Percentiles rank a stretch among this genome's conserved stretches.
Evolutionary conservation across 805 yeast species (phyloP).

Genomic region (Ogataea kodamae): DNA sequence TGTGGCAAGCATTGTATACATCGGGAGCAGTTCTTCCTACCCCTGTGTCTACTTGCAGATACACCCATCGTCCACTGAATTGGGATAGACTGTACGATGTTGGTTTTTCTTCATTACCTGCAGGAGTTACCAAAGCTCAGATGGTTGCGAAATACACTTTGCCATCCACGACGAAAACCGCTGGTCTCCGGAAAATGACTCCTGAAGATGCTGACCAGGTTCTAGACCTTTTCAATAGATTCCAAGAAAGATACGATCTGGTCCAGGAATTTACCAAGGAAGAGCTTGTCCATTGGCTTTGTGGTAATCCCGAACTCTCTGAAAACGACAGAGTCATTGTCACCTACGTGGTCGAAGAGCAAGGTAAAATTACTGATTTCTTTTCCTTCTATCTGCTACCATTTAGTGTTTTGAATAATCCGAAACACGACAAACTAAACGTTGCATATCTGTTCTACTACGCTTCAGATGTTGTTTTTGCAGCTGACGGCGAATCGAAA

Average conservation of each 20-base stretch:
- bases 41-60: slow-evolving; percentile 86
- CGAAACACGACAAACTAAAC: slow-evolving; percentile 62
- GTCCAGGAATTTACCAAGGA: slow-evolving; percentile 60
- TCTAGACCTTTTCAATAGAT: slow-evolving; percentile 52
- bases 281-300: slow-evolving; percentile 80
- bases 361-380: slow-evolving; percentile 77
- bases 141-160: slow-evolving; percentile 63
- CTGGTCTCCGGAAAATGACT: slow-evolving; percentile 58
- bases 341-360: slow-evolving; percentile 71
- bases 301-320: slow-evolving; percentile 39
- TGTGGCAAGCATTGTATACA: slow-evolving; percentile 96
- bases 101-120: slow-evolving; percentile 82
- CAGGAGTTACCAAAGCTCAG: slow-evolving; percentile 58
- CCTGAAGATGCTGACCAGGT: slow-evolving; percentile 64
- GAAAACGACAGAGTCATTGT: slow-evolving; percentile 53
- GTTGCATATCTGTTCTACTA: slow-evolving; percentile 90
- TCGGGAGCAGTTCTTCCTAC: slow-evolving; percentile 89
- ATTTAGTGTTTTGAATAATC: slow-evolving; percentile 70
- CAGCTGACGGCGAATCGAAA: slow-evolving; percentile 37
- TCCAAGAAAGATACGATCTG: slow-evolving; percentile 68
- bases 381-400: slow-evolving; percentile 88
- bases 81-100: slow-evolving; percentile 89
- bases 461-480: slow-evolving; percentile 64
- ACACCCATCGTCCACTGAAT: slow-evolving; percentile 89
- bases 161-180: slow-evolving; percentile 45